Percentiles rank a stretch among this genome's conserved stretches.
Evolutionary conservation across 2,329 filamentous ascomycete genomes (phyloP).

Genomic region (Rachicladosporium sp.): DNA sequence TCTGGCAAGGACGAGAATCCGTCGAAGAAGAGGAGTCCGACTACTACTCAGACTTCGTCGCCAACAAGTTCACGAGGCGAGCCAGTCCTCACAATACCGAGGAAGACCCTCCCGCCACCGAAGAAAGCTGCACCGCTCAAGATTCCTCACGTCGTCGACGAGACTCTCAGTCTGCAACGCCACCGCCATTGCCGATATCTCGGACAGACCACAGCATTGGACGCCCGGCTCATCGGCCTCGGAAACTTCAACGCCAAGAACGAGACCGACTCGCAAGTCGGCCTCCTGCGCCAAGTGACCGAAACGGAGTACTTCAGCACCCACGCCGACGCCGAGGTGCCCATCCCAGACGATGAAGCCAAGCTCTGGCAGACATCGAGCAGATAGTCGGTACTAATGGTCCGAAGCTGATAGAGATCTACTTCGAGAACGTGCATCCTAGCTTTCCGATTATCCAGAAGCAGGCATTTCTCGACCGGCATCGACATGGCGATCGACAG

Average conservation of each 20-base stretch:
- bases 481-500: conserved; percentile 57
- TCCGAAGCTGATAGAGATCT: conserved; percentile 64
- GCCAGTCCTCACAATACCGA: neutral
- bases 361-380: conserved; percentile 64
- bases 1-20: conserved; percentile 14
- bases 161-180: conserved; percentile 57
- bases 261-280: conserved; percentile 58
- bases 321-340: conserved; percentile 60
- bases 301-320: conserved; percentile 69
- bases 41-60: conserved; percentile 7
- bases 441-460: conserved; percentile 76
- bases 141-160: conserved; percentile 27
- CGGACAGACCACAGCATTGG: conserved; percentile 70
- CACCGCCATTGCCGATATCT: conserved; percentile 76
- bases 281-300: conserved; percentile 59
- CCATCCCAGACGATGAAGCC: conserved; percentile 56
- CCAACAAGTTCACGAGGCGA: neutral
- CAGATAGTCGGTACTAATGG: conserved; percentile 64
- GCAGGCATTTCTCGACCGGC: conserved; percentile 65
- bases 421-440: conserved; percentile 70
- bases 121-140: conserved; percentile 13
- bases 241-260: conserved; percentile 71
- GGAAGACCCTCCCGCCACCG: conserved; percentile 3
- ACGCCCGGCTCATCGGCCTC: conserved; percentile 69
- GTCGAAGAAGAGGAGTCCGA: conserved; percentile 14